These are phyloP conservation scores for Cercospora sp. DNA, from an alignment of 2,329 filamentous ascomycete species.

Conservation along the genomic window DNA sequence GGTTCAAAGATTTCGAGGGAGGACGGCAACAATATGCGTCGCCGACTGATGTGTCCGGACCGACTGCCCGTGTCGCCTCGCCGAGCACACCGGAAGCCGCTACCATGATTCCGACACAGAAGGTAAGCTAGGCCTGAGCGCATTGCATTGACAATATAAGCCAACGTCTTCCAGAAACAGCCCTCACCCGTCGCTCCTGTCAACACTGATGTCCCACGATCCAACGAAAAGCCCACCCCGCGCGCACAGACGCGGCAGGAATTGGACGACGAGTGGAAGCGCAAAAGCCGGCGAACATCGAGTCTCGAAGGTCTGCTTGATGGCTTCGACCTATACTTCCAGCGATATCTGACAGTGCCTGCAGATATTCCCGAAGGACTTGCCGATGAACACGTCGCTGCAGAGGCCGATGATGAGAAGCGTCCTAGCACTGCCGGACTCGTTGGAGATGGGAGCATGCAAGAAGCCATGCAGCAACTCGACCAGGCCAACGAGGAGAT, in stretches of 20 bases:
- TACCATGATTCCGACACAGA: slow-evolving; percentile 34
- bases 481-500: slow-evolving; percentile 63
- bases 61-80: slow-evolving; percentile 37
- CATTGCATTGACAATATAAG: neutral
- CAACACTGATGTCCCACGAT: slow-evolving; percentile 67
- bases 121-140: slow-evolving; percentile 28
- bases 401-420: slow-evolving; percentile 30
- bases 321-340: slow-evolving; percentile 23
- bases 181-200: slow-evolving; percentile 61
- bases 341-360: slow-evolving; percentile 26
- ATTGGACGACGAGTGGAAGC: slow-evolving; percentile 59
- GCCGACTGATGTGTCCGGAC: slow-evolving; percentile 28
- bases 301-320: slow-evolving; percentile 70
- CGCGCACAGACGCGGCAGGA: slow-evolving; percentile 81
- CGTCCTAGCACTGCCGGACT: slow-evolving; percentile 39
- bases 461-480: slow-evolving; percentile 54
- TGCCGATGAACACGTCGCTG: slow-evolving; percentile 40
- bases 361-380: slow-evolving; percentile 51
- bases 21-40: slow-evolving; percentile 22
- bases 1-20: slow-evolving; percentile 71
- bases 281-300: slow-evolving; percentile 63
- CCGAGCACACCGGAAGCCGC: slow-evolving; percentile 40
- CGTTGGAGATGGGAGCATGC: slow-evolving; percentile 44
- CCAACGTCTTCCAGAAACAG: slow-evolving; percentile 1
- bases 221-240: slow-evolving; percentile 72